Percentiles rank a stretch among this genome's conserved stretches.
phyloP scores from a whole-genome alignment of 441 rosid genomes.

The Aleurites moluccanus region DNA sequence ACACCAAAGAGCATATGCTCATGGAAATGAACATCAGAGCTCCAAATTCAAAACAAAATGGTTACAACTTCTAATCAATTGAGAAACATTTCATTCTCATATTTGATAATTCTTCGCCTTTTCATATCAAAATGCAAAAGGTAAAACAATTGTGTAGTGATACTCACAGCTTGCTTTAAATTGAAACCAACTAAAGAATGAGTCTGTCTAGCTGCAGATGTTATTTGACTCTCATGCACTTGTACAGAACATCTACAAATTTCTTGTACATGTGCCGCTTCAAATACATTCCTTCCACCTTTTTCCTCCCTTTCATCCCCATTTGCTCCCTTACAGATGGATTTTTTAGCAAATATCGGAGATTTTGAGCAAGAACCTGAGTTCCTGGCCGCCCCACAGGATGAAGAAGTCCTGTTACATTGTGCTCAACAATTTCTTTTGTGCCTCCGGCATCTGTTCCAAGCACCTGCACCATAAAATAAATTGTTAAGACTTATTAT shows the following conservation, averaged over 20 bases:
- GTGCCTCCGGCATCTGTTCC: slow-evolving; percentile 99
- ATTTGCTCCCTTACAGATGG: slow-evolving; percentile 55
- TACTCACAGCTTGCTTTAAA: slow-evolving; percentile 18
- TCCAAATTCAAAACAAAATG: neutral
- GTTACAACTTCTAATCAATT: neutral
- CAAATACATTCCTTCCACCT: slow-evolving; percentile 62
- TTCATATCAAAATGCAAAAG: neutral
- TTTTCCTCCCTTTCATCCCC: slow-evolving; percentile 73
- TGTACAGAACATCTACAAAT: slow-evolving; percentile 67
- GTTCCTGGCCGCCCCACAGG: slow-evolving; percentile 68
- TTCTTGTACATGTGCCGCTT: slow-evolving; percentile 85
- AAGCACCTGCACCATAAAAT: slow-evolving; percentile 50
- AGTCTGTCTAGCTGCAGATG: slow-evolving; percentile 2
- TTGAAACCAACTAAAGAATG: slow-evolving; percentile 38
- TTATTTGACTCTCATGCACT: slow-evolving; percentile 68
- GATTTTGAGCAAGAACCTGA: slow-evolving; percentile 58
- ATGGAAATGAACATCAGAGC: neutral
- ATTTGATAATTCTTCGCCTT: neutral
- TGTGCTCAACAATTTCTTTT: slow-evolving; percentile 77
- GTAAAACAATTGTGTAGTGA: neutral
- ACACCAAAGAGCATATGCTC: neutral
- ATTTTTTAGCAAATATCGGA: slow-evolving; percentile 55
- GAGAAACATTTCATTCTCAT: neutral
- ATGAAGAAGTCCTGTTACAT: slow-evolving; percentile 83
- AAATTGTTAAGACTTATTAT: neutral